Base-by-base conservation (phyloP, 106 monocot genomes). In the Acorus calamus region DNA sequence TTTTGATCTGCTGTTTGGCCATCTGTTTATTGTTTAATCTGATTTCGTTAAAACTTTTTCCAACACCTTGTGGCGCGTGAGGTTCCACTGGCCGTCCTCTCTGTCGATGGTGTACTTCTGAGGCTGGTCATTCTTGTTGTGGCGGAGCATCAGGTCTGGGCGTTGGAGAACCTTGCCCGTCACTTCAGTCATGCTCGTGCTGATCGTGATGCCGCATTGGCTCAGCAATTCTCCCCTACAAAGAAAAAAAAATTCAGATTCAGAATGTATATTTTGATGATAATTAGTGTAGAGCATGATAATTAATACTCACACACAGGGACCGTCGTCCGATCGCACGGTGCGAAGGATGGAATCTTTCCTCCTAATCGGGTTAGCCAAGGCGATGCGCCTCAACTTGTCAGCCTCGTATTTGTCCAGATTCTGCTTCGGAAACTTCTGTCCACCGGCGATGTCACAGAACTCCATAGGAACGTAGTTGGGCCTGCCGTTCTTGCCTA, bases 381-480 rank as follows among this genome's bases (percentile, higher is more conserved):
- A 42, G 11, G 64, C 58, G 61, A 73, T 54, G 6, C 48, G 45
- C 66, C 63, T 73, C 53, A 81, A 55, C 42, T 4, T 66, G 60
- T 28, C 69, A 8, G 68, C 77, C 42, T 57, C 77, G 44, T 69
- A 57, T 43, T 8, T 46, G 13, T 42, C 0, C 50, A 83, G 46
- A 1, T 13, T 44, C 3, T 69, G 61, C 57, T 69, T 83, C 8
- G 69, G 74, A 49, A 43, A 71, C 41, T 11, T 67, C 52, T 83
- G 74, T 47, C 73, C 68, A 46, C 71, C 74, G 8, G 60, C 56
- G 4, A 83, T 11, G 11, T 50, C 47, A 45, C 82, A 83, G 8
- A 78, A 71, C 54, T 83, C 82, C 60, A 83, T 74, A 0, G 82
- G 82, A 45, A 83, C 78, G 68, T 62, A 78, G 43, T 74, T 78